phyloP scores from a whole-genome alignment of 1,284 basidiomycete genomes.

The Phlebopus sp. region DNA sequence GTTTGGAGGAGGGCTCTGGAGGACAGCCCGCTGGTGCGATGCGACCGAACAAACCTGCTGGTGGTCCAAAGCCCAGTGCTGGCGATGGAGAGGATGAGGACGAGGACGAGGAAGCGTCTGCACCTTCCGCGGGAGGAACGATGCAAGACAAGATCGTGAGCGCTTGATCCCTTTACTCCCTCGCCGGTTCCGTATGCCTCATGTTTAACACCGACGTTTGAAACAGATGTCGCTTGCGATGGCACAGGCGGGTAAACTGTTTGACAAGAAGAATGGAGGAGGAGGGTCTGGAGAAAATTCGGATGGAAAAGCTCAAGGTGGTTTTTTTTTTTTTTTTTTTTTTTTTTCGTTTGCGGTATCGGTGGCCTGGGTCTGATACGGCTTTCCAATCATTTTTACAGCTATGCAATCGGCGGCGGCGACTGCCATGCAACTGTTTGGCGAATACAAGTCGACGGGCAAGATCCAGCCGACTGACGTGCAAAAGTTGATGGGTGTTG shows the following conservation, averaged over 20 bases:
- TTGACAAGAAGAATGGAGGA: constrained; percentile 34
- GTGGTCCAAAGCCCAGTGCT: background rate
- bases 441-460: constrained; percentile 27
- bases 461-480: constrained; percentile 31
- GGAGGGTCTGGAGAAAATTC: constrained; percentile 9
- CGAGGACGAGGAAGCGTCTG: constrained; percentile 8
- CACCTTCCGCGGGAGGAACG: constrained; percentile 12
- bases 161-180: constrained; percentile 6
- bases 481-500: constrained; percentile 25
- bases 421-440: constrained; percentile 30
- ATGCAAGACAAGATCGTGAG: constrained; percentile 33
- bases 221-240: constrained; percentile 32
- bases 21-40: constrained; percentile 18
- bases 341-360: too few relatives aligned
- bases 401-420: constrained; percentile 34
- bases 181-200: constrained; percentile 14
- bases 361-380: background rate
- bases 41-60: background rate
- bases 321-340: constrained; percentile 1
- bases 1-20: too few relatives aligned
- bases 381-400: too few relatives aligned
- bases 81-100: constrained; percentile 7
- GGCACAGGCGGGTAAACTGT: constrained; percentile 33
- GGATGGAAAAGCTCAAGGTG: constrained; percentile 30
- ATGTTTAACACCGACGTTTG: background rate